These are phyloP conservation scores for Malassezia restricta DNA, from an alignment of 1,284 basidiomycete genomes.

Conservation along the genomic window DNA sequence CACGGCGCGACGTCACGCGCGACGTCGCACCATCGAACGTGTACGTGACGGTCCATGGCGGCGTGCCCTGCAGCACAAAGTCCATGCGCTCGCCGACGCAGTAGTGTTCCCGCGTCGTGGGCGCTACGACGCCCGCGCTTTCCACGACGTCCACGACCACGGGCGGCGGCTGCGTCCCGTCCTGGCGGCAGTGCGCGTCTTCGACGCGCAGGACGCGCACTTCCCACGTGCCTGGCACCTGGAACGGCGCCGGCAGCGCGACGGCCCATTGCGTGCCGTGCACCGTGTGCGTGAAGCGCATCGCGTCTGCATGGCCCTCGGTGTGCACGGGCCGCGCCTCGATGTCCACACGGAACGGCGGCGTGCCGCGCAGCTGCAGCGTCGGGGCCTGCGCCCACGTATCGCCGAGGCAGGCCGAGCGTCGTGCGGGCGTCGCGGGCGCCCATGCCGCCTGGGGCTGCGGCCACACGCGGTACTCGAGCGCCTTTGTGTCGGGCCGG, in stretches of 20 bases:
- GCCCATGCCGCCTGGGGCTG: slow-evolving; percentile 20
- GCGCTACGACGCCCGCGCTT: slow-evolving; percentile 77
- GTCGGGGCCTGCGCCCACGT: slow-evolving; percentile 20
- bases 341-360: slow-evolving; percentile 76
- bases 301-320: slow-evolving; percentile 55
- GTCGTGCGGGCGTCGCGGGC: slow-evolving; percentile 33
- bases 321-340: slow-evolving; percentile 52
- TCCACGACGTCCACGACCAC: slow-evolving; percentile 66
- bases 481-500: slow-evolving; percentile 4
- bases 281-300: neutral
- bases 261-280: neutral
- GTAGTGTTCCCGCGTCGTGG: slow-evolving; percentile 64
- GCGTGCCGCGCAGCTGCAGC: slow-evolving; percentile 56
- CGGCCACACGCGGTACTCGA: slow-evolving; percentile 33
- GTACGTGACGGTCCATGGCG: slow-evolving; percentile 92
- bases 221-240: slow-evolving; percentile 51
- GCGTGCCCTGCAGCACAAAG: slow-evolving; percentile 82
- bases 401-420: slow-evolving; percentile 54
- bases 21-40: slow-evolving; percentile 65
- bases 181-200: slow-evolving; percentile 25
- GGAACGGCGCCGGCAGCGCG: neutral
- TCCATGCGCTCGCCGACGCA: slow-evolving; percentile 83
- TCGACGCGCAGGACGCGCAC: slow-evolving; percentile 39
- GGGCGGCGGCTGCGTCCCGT: slow-evolving; percentile 3
- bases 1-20: slow-evolving; percentile 62